Base-by-base conservation (phyloP, 345 rosid species). In the Eucalyptus paniculata region DNA sequence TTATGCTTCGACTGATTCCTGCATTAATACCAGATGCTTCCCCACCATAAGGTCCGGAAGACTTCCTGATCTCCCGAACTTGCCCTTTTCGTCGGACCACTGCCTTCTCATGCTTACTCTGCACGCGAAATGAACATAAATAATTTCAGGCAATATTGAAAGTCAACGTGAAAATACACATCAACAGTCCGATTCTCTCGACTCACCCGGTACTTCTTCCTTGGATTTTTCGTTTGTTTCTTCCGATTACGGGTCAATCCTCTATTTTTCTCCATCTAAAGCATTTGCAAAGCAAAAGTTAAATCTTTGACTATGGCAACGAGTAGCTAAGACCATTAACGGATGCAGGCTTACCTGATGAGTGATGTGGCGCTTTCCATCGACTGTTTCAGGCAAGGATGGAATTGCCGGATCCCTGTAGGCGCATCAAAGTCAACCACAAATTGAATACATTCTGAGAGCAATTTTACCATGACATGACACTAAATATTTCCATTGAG, bases 151-250 rank as follows among this genome's bases (percentile, higher is more conserved):
- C 53, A 34, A 47, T n/a, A 18, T 28, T 6, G 16, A 85, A 15
- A 85, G 3, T 85, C 3, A 1, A 45, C 56, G 0, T 5, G 34
- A 85, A 12, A 45, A 16, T 9, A 10, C 10, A 85, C 30, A 50
- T 44, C 49, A 44, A 80, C 49, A 24, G 47, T 4, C 87, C 28
- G 51, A 85, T 85, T 16, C 72, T 42, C 23, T 28, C 19, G 30
- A 85, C 28, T 21, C 94, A 94, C 98, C 95, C 96, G 90, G 93
- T 96, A 94, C 86, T 96, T 97, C 96, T 94, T 96, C 90, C 99
- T 94, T 12, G 98, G 99, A 89, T 95, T 96, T 89, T 97, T 97
- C 7, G 9, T 62, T 16, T 90, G 90, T 93, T 92, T 97, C 93
- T 94, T 95, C 62, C 95, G 95, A 6, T 88, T 86, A 54, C 95